Evolutionary conservation across 208 protist genomes (phyloP).

Genomic region (Acanthamoeba culbertsoni): DNA sequence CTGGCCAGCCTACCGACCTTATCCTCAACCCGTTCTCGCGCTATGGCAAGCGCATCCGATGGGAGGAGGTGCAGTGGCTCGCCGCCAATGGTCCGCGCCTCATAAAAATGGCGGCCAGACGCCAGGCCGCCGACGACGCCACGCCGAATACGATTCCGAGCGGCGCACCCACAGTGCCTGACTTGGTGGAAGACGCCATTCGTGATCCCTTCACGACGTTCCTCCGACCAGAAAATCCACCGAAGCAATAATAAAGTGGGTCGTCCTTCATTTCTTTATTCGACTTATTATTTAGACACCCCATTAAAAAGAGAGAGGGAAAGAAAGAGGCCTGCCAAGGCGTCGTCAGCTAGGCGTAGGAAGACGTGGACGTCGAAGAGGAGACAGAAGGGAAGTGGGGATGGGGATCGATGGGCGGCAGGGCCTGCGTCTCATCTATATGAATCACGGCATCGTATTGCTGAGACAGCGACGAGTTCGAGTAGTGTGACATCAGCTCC

Average conservation of each 20-base stretch:
- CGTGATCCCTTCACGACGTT: neutral
- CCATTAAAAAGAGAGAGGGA: neutral
- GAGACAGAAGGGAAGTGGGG: neutral
- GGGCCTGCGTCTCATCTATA: conserved; percentile 37
- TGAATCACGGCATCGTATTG: conserved; percentile 67
- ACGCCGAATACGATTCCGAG: neutral
- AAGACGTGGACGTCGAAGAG: neutral
- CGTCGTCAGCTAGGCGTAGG: neutral
- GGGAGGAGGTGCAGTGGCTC: conserved; percentile 18
- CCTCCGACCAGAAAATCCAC: neutral
- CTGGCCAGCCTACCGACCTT: neutral
- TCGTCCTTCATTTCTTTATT: neutral
- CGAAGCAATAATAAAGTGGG: neutral
- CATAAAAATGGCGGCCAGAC: neutral
- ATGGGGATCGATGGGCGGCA: conserved; percentile 55
- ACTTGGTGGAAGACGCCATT: neutral
- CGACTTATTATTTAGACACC: neutral
- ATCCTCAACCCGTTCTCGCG: conserved; percentile 17
- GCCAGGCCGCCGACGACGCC: neutral
- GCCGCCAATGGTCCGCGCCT: neutral
- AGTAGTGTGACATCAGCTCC: conserved; percentile 62
- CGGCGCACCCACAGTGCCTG: neutral
- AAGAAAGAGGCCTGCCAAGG: neutral
- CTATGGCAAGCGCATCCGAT: conserved; percentile 22
- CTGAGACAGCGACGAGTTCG: neutral